Conservation (phyloP, 768 basidiomycete species). For the Xerocomus brunneocitrinus region DNA sequence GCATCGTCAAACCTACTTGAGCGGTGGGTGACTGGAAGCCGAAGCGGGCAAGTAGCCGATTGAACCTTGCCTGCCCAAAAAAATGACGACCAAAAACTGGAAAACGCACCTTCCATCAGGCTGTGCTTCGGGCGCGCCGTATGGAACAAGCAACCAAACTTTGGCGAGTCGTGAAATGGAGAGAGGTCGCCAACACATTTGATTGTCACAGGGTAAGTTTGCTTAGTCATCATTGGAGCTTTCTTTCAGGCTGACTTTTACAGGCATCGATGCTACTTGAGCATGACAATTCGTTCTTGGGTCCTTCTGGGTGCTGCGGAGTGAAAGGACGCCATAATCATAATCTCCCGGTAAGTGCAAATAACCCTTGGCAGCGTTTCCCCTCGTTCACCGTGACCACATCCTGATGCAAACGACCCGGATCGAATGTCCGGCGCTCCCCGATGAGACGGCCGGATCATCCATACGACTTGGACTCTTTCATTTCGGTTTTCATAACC, state of each 20-base stretch:
- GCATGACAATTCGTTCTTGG: neutral
- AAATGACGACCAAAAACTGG: neutral
- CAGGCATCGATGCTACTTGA: neutral
- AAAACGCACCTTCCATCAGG: neutral
- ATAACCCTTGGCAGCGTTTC: neutral
- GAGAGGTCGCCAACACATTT: neutral
- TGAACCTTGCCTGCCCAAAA: neutral
- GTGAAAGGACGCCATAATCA: neutral
- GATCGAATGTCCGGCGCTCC: neutral
- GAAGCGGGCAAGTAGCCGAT: neutral
- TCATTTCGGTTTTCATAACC: slow-evolving; percentile 4
- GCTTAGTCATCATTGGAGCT: slow-evolving; percentile 20
- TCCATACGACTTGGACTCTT: neutral
- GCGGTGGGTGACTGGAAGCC: neutral
- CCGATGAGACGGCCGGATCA: slow-evolving; percentile 22
- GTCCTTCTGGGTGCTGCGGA: slow-evolving; percentile 3
- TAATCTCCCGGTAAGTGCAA: slow-evolving; percentile 1
- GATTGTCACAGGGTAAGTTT: neutral
- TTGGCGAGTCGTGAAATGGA: slow-evolving; percentile 1
- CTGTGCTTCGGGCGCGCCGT: neutral
- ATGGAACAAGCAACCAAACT: neutral
- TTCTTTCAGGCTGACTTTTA: slow-evolving; percentile 18
- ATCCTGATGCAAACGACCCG: neutral
- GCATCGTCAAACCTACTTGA: neutral
- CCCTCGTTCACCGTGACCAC: neutral